Base-by-base conservation (phyloP, 805 yeast genomes). In the Lachancea nothofagi region DNA sequence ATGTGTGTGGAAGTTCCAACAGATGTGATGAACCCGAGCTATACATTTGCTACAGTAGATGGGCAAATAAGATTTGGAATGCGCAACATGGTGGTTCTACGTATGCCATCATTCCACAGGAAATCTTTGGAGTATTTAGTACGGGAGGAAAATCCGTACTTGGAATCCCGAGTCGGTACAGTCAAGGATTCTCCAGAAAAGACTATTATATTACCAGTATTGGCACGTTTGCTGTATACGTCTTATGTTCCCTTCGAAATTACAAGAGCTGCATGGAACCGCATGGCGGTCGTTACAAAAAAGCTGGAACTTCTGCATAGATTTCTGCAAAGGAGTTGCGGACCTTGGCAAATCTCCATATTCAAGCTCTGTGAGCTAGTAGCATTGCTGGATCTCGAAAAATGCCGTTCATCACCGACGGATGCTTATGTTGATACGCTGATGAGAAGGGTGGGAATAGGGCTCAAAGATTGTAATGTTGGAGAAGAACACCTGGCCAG, bases 51-150 rank as follows among this genome's bases (percentile, higher is more conserved):
- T 36, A 71, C 73, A 39, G 66, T 69, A 22, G 71, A 71, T 41
- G 93, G 93, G 7, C 75, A 71, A 32, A 58, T 83, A 12, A 49
- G 63, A 2, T 80, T 72, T 59, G 67, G 67, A 1, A 63, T 72
- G 9, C 71, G 69, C 41, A 55, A 64, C 14, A 56, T 61, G 12
- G 68, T 81, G 38, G 63, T 65, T 26, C 50, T 75, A 22, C 64
- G 86, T 33, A 63, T 83, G 8, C 88, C 89, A 1, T 48, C 56
- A 29, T 43, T 52, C 1, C 43, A 64, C 5, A 51, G 57, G 18
- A 30, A 36, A 22, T 39, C 45, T 2, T 39, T 43, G 1, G 43
- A 46, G 3, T 40, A 44, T 1, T 38, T 47, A 12, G 30, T 54
- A n/a, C 41, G 47, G 26, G 41, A 30, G 13, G 61, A 57, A 29